Conservation (phyloP, 345 rosid species). For the Rhodomyrtus tomentosa region DNA sequence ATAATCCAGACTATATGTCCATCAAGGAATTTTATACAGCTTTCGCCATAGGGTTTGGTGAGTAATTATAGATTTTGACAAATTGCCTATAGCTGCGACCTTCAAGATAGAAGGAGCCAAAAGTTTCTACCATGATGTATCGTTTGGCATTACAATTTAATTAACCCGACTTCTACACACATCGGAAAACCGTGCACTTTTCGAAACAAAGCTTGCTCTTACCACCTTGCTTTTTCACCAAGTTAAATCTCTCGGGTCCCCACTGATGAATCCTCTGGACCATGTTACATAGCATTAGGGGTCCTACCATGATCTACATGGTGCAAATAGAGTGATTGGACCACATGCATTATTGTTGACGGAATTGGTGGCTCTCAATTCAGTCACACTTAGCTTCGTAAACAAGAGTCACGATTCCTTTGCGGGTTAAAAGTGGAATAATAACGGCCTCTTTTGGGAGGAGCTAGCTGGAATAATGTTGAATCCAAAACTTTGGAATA, state of each 20-base stretch:
- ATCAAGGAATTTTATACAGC: neutral
- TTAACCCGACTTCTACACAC: neutral
- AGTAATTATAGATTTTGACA: neutral
- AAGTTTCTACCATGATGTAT: neutral
- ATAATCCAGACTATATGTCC: neutral
- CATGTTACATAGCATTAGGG: neutral
- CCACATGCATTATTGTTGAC: neutral
- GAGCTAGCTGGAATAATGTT: neutral
- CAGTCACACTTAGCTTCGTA: neutral
- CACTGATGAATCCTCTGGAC: neutral
- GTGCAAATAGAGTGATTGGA: neutral
- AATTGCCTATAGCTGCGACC: neutral
- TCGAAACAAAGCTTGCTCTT: neutral
- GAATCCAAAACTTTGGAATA: neutral
- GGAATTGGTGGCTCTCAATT: neutral
- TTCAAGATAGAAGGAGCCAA: neutral
- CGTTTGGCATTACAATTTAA: neutral
- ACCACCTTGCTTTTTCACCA: neutral
- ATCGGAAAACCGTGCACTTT: neutral
- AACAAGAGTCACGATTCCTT: neutral
- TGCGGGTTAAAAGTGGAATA: neutral
- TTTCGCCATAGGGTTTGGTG: neutral
- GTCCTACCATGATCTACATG: neutral
- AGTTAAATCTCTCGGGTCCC: neutral
- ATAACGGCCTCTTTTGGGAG: neutral